Evolutionary conservation across 331 rosid genomes (phyloP).

Genomic region (Saraca asoca): DNA sequence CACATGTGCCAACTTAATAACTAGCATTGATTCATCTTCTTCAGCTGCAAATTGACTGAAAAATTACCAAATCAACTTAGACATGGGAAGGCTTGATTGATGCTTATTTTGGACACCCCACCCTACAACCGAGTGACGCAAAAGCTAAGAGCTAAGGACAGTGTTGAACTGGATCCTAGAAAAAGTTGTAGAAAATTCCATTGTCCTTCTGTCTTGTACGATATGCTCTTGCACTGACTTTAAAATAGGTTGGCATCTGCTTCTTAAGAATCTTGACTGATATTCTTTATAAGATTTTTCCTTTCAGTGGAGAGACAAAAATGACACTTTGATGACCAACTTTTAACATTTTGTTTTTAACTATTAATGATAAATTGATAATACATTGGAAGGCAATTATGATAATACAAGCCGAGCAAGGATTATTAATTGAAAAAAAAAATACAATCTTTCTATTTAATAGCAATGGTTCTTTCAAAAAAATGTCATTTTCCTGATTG

Average conservation of each 20-base stretch:
- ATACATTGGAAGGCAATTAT: too few species aligned
- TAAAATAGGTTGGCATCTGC: conserved; percentile 18
- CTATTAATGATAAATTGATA: too few species aligned
- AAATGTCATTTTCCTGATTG: too few species aligned
- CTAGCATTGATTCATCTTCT: neutral
- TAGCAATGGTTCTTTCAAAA: too few species aligned
- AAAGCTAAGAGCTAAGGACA: conserved; percentile 16
- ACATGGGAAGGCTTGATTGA: neutral
- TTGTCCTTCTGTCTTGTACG: conserved; percentile 7
- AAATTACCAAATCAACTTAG: conserved; percentile 3
- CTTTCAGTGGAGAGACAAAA: too few species aligned
- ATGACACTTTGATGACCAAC: too few species aligned
- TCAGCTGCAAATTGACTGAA: conserved; percentile 2
- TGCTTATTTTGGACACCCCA: neutral
- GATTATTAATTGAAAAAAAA: too few species aligned
- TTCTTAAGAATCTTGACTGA: neutral
- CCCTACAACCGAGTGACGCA: conserved; percentile 15
- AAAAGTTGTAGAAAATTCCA: conserved; percentile 22
- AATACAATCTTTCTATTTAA: too few species aligned
- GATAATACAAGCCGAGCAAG: too few species aligned
- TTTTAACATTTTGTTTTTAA: too few species aligned
- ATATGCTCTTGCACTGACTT: neutral
- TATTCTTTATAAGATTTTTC: too few species aligned
- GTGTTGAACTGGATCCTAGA: neutral
- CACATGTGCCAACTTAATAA: neutral